Percentiles rank a stretch among this genome's conserved stretches.
These are phyloP conservation scores for Camellia sinensis DNA, from an alignment of 148 eudicot genomes.

Conservation along the genomic window DNA sequence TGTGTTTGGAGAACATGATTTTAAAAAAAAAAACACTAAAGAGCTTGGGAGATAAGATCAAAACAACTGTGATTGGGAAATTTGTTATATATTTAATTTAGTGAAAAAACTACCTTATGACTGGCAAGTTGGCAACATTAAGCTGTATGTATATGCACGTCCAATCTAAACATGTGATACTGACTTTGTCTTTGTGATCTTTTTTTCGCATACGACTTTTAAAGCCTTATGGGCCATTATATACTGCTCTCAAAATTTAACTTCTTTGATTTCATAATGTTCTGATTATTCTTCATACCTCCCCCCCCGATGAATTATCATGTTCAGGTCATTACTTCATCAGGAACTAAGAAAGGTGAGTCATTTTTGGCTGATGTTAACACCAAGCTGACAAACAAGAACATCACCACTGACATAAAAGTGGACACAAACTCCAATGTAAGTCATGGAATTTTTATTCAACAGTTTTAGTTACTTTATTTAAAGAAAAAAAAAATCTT, in stretches of 20 bases:
- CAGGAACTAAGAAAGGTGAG: slow-evolving; percentile 68
- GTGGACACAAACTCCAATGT: slow-evolving; percentile 82
- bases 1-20: too few relatives aligned
- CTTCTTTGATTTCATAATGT: background rate
- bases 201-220: background rate
- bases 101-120: too few relatives aligned
- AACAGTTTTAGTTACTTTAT: background rate
- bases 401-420: slow-evolving; percentile 77
- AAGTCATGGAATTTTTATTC: slow-evolving; percentile 23
- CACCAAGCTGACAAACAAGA: slow-evolving; percentile 67
- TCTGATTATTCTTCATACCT: too few relatives aligned
- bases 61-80: too few relatives aligned
- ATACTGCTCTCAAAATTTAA: background rate
- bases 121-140: too few relatives aligned
- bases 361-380: slow-evolving; percentile 64
- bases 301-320: too few relatives aligned
- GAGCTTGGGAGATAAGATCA: too few relatives aligned
- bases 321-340: slow-evolving; percentile 70
- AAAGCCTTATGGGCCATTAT: background rate
- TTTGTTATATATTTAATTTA: too few relatives aligned
- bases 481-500: background rate
- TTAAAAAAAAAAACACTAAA: too few relatives aligned
- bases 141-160: background rate
- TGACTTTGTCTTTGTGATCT: background rate
- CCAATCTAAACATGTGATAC: background rate